Evolutionary conservation across 2,329 filamentous ascomycete genomes (phyloP), one percentile per base, ranked within the genome.

Genomic region (Penicillium sp.): DNA sequence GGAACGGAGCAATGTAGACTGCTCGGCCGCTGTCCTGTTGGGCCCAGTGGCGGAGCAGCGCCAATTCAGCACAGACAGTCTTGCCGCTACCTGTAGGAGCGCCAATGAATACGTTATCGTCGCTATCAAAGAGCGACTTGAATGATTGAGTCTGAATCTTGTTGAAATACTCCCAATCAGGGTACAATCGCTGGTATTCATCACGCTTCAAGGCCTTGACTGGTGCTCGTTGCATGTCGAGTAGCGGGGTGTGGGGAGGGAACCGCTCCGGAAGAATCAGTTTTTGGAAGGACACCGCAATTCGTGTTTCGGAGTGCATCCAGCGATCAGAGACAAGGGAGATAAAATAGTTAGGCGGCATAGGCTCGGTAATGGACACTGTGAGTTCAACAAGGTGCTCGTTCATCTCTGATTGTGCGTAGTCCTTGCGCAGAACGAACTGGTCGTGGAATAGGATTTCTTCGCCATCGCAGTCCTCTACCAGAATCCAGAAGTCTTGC

Each of bases 311-410:
- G 0, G 94, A 92, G 75, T 97, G 92, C 92, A 99, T 97, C 95
- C 95, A 99, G 69, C 95, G 86, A 76, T 99, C 95, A 3, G 94
- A 98, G 21, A 97, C 81, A 45, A 99, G 87, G 0, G 93, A 95
- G 71, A 99, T 92, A 79, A 99, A 99, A 81, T 99, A 99, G 77
- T 99, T 96, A 0, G 96, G 95, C 15, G 95, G 95, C 91, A 98
- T 96, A 0, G 96, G 96, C 69, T 99, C 95, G 0, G 92, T 93
- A 68, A 99, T 96, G 0, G 95, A 91, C 3, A 98, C 94, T 0
- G 94, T 98, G 70, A 99, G 95, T 69, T 99, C 95, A 30, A 99
- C 90, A 11, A 97, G 80, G 77, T 99, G 95, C 79, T 98, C 94
- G 66, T 94, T 97, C 75, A 90, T 86, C 71, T 98, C 94, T 1